Percentiles rank a stretch among this genome's conserved stretches.
These are phyloP conservation scores for Brassica juncea DNA, from an alignment of 345 rosid species.

Conservation along the genomic window DNA sequence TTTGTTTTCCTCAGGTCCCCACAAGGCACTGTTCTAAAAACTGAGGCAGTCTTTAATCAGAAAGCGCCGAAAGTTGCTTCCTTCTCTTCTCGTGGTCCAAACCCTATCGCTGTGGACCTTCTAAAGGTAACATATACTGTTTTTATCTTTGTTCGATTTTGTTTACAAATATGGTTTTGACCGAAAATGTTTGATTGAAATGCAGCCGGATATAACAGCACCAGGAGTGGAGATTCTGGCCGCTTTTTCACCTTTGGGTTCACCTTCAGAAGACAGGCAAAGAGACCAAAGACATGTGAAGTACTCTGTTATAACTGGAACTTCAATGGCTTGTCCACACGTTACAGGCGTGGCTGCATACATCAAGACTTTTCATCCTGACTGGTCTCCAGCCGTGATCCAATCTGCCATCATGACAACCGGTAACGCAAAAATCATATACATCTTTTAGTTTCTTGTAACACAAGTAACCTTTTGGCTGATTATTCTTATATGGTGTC, in stretches of 20 bases:
- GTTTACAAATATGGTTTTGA: neutral
- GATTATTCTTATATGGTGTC: neutral
- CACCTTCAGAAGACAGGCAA: too few relatives aligned
- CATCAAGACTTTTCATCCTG: conserved; percentile 44
- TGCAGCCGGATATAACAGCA: conserved; percentile 51
- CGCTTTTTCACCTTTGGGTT: too few relatives aligned
- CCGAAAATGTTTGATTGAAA: neutral
- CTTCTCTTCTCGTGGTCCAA: conserved; percentile 47
- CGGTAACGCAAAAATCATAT: conserved; percentile 32
- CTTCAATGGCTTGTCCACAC: conserved; percentile 66
- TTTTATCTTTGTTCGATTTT: neutral
- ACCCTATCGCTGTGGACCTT: conserved; percentile 16
- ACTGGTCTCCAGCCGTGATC: conserved; percentile 60
- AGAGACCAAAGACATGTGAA: conserved; percentile 31
- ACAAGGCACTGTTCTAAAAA: conserved; percentile 30
- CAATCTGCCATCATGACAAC: conserved; percentile 67
- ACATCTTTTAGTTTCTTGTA: conserved; percentile 5
- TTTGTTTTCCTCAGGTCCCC: conserved; percentile 22
- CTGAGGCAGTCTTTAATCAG: conserved; percentile 20
- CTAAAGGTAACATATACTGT: conserved; percentile 24
- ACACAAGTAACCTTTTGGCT: neutral
- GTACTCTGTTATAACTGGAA: conserved; percentile 42
- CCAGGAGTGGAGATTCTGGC: too few relatives aligned
- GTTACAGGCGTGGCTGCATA: conserved; percentile 50
- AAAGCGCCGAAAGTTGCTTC: conserved; percentile 32